A percentile compares a stretch with the other conserved stretches of the same genome.
These are phyloP conservation scores for Aspergillus texensis DNA, from an alignment of 2,329 filamentous ascomycete genomes.

Conservation along the genomic window DNA sequence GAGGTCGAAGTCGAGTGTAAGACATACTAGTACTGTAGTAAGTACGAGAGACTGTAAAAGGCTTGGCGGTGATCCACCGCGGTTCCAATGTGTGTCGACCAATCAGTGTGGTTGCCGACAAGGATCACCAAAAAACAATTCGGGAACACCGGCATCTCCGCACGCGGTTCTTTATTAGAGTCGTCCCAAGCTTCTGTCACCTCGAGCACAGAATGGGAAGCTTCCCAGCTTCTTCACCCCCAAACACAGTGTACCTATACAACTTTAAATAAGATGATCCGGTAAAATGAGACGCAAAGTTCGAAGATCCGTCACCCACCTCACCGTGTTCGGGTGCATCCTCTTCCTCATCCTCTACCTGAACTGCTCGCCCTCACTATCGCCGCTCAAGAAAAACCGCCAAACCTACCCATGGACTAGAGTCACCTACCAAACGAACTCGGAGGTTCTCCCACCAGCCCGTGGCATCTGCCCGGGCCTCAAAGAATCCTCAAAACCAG, in stretches of 20 bases:
- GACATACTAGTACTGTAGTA: background rate
- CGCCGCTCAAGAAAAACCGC: slow-evolving; percentile 8
- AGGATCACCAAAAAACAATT: background rate
- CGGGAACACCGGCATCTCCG: background rate
- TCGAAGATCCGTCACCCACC: slow-evolving; percentile 37
- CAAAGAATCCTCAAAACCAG: slow-evolving; percentile 42
- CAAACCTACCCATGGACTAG: slow-evolving; percentile 48
- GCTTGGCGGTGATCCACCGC: background rate
- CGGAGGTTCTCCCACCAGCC: slow-evolving; percentile 36
- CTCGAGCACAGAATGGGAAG: background rate
- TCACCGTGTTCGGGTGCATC: slow-evolving; percentile 37
- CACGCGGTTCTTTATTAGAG: background rate
- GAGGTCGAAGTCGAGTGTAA: background rate
- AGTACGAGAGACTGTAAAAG: background rate
- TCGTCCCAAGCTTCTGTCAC: background rate
- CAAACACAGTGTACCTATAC: background rate
- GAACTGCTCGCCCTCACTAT: slow-evolving; percentile 33
- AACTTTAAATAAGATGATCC: background rate
- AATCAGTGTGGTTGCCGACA: no score
- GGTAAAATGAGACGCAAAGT: slow-evolving; percentile 15
- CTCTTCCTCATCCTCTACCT: slow-evolving; percentile 43
- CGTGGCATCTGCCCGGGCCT: slow-evolving; percentile 50
- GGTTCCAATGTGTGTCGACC: no score
- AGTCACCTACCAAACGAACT: slow-evolving; percentile 45
- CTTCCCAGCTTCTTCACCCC: background rate